These are phyloP conservation scores for Chrysanthemum makinoi DNA, from an alignment of 129 eudicot genomes.

Conservation along the genomic window DNA sequence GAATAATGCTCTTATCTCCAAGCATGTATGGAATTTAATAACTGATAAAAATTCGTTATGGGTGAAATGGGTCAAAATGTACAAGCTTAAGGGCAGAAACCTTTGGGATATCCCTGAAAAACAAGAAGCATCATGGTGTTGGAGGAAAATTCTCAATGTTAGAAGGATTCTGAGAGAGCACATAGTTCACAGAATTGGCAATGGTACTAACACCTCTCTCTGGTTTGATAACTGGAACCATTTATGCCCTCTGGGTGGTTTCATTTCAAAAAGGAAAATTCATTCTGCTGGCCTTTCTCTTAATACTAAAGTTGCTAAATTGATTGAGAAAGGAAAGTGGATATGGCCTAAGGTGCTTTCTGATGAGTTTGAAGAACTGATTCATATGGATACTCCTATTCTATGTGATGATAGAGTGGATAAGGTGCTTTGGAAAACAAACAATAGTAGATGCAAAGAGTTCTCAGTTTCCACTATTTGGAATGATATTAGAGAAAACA, in stretches of 20 bases:
- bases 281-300: background rate
- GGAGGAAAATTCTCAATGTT: background rate
- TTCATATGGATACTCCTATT: background rate
- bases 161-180: background rate
- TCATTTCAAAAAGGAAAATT: background rate
- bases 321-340: background rate
- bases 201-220: background rate
- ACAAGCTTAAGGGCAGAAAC: background rate
- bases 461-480: too few relatives aligned
- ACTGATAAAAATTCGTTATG: background rate
- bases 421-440: too few relatives aligned
- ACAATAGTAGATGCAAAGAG: too few relatives aligned
- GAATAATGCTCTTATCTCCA: background rate
- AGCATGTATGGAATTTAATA: background rate
- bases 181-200: background rate
- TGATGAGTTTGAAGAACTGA: background rate
- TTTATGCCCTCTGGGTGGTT: background rate
- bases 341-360: background rate
- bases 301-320: background rate
- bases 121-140: background rate
- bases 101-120: background rate
- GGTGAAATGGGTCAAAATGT: background rate
- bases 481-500: too few relatives aligned
- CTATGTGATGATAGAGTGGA: background rate
- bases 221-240: background rate